Conservation (phyloP, 2,329 filamentous ascomycete genomes). For the Beauveria bassiana region DNA sequence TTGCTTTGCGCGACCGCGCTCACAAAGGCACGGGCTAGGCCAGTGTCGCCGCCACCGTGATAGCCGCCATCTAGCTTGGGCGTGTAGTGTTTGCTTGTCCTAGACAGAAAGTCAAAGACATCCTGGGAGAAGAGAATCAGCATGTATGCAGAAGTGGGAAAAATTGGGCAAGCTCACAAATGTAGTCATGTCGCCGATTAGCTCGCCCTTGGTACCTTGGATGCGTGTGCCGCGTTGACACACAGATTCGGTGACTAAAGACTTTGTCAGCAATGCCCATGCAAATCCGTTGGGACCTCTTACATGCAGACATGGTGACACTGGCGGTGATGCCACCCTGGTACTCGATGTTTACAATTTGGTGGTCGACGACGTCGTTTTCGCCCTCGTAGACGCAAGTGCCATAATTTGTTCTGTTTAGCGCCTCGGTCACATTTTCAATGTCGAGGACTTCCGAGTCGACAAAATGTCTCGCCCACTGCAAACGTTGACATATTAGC, state of each 20-base stretch:
- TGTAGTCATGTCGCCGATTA: conserved; percentile 15
- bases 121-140: neutral
- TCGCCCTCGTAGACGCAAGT: conserved; percentile 15
- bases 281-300: neutral
- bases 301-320: conserved; percentile 16
- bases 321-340: conserved; percentile 13
- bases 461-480: conserved; percentile 15
- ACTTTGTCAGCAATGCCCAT: neutral
- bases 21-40: conserved; percentile 13
- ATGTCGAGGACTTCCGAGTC: conserved; percentile 13
- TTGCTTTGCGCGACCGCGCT: conserved; percentile 8
- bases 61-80: conserved; percentile 14
- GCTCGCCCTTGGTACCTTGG: conserved; percentile 15
- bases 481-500: neutral
- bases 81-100: conserved; percentile 10
- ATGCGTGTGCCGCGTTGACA: conserved; percentile 14
- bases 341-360: conserved; percentile 15
- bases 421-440: conserved; percentile 14
- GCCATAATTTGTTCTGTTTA: conserved; percentile 12
- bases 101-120: conserved; percentile 14
- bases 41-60: conserved; percentile 14
- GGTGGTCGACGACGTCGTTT: conserved; percentile 15
- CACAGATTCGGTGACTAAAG: conserved; percentile 13
- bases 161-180: conserved; percentile 8
- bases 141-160: too few species aligned